Percentiles rank a stretch among this genome's conserved stretches.
phyloP scores from a whole-genome alignment of 1,139 yeast species.

The Geotrichum klebahnii region DNA sequence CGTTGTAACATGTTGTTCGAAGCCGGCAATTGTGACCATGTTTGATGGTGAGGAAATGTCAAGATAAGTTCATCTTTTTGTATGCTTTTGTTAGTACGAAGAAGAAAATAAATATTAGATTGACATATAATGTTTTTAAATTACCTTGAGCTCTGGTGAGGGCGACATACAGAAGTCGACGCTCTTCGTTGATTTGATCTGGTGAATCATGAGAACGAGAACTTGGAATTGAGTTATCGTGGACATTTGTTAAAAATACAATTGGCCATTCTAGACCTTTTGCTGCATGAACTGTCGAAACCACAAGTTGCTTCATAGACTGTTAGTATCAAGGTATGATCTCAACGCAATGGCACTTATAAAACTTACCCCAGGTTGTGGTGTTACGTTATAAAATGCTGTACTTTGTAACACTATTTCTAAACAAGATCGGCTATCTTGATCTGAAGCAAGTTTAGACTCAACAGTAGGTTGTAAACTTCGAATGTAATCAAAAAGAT shows the following conservation, averaged over 20 bases:
- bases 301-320: constrained; percentile 21
- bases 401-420: constrained; percentile 11
- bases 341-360: neutral
- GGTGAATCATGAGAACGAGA: constrained; percentile 34
- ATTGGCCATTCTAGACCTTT: constrained; percentile 95
- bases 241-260: constrained; percentile 57
- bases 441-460: neutral
- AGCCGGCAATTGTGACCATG: neutral
- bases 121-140: neutral
- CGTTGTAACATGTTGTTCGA: neutral
- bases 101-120: neutral
- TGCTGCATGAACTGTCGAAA: constrained; percentile 84
- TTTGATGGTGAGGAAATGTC: constrained; percentile 6
- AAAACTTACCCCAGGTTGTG: constrained; percentile 16
- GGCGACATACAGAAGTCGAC: constrained; percentile 84
- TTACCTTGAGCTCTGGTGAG: constrained; percentile 68
- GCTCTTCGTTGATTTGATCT: constrained; percentile 61
- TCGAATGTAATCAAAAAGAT: constrained; percentile 16
- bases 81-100: neutral
- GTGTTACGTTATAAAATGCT: constrained; percentile 6
- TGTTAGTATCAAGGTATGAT: neutral
- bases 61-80: constrained; percentile 3
- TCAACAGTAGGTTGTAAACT: constrained; percentile 33
- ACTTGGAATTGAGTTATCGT: constrained; percentile 34
- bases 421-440: constrained; percentile 5